Percentiles rank a stretch among this genome's conserved stretches.
Conservation (phyloP, 2,329 filamentous ascomycete genomes). For the Beauveria bassiana region DNA sequence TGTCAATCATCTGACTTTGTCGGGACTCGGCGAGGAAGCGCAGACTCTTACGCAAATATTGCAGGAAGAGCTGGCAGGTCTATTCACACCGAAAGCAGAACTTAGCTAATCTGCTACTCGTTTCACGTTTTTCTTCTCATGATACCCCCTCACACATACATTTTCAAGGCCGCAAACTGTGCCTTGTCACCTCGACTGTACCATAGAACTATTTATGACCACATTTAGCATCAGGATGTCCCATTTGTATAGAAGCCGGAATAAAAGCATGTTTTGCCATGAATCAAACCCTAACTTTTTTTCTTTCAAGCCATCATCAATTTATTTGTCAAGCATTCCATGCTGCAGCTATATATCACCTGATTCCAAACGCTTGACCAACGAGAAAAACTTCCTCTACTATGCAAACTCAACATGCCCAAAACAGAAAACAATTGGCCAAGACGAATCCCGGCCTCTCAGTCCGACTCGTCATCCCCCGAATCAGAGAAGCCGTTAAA, state of each 20-base stretch:
- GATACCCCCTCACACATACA: neutral
- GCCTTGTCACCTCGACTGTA: neutral
- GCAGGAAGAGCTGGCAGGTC: constrained; percentile 26
- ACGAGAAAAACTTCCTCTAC: neutral
- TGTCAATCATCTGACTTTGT: constrained; percentile 34
- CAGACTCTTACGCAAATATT: constrained; percentile 31
- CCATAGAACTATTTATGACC: neutral
- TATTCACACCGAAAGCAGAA: constrained; percentile 20
- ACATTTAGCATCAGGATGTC: neutral
- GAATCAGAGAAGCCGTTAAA: constrained; percentile 50
- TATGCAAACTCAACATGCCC: neutral
- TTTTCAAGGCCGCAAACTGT: neutral
- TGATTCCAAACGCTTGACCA: neutral
- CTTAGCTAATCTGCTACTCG: neutral
- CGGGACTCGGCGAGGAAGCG: constrained; percentile 34
- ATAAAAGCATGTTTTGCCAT: neutral
- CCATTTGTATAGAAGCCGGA: neutral
- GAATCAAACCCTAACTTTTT: neutral
- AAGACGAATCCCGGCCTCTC: neutral
- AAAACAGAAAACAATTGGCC: neutral
- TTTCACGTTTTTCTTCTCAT: neutral
- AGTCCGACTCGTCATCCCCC: constrained; percentile 31
- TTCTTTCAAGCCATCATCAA: neutral
- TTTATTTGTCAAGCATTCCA: neutral
- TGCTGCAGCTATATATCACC: neutral